These are phyloP conservation scores for Mortierella sp. DNA, from an alignment of 371 early-diverging fungal genomes.

Conservation along the genomic window DNA sequence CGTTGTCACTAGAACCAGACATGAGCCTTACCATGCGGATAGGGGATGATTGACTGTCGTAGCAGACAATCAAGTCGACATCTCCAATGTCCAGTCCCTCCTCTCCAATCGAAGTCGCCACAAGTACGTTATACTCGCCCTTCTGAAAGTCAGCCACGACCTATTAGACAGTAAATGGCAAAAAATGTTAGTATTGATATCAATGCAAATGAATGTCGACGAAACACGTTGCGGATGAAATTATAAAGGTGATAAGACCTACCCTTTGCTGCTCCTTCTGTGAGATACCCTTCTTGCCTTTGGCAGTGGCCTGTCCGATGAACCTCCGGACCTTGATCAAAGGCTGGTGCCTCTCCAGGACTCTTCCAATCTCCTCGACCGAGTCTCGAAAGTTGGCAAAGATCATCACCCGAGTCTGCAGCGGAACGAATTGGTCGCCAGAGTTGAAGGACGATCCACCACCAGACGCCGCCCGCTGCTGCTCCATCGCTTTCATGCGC, in stretches of 20 bases:
- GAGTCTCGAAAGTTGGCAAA: conserved; percentile 91
- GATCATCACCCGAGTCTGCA: conserved; percentile 84
- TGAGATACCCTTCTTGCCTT: conserved; percentile 78
- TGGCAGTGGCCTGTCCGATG: conserved; percentile 85
- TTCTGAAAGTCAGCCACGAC: conserved; percentile 57
- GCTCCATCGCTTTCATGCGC: conserved; percentile 18
- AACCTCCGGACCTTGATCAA: conserved; percentile 80
- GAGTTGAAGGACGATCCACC: not conserved
- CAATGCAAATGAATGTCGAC: not conserved
- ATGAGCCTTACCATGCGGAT: conserved; percentile 76
- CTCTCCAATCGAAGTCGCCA: conserved; percentile 95
- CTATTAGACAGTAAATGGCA: not conserved
- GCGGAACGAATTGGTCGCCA: not conserved
- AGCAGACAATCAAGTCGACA: conserved; percentile 94
- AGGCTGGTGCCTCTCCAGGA: conserved; percentile 75
- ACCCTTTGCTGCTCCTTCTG: conserved; percentile 91
- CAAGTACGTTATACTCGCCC: conserved; percentile 80
- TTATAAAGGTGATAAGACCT: not conserved
- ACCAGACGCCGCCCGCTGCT: conserved; percentile 5
- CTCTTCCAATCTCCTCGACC: conserved; percentile 86
- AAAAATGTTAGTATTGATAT: not conserved
- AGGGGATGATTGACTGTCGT: conserved; percentile 87
- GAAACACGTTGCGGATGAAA: not conserved
- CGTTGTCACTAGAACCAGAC: not conserved
- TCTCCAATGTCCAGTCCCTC: conserved; percentile 98